Conservation (phyloP, 768 basidiomycete genomes). For the Coprinopsis strossmayeri region DNA sequence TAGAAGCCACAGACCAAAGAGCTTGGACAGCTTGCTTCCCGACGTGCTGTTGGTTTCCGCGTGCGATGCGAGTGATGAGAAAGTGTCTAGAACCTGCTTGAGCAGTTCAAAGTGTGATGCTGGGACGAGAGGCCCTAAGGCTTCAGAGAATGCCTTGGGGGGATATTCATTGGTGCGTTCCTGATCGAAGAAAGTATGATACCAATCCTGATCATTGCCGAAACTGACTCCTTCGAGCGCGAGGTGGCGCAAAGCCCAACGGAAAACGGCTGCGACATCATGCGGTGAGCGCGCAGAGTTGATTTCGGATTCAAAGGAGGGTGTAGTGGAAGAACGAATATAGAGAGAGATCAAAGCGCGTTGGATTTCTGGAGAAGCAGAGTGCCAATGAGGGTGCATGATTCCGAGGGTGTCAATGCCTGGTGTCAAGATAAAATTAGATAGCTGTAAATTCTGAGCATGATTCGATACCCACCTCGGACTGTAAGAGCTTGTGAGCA, state of each 20-base stretch:
- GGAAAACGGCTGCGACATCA: conserved; percentile 73
- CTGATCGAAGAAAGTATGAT: conserved; percentile 50
- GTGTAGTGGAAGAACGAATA: conserved; percentile 37
- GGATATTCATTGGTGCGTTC: conserved; percentile 61
- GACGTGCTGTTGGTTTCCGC: conserved; percentile 68
- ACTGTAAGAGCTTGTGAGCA: conserved; percentile 61
- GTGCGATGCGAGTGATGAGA: conserved; percentile 66
- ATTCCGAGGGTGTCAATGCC: conserved; percentile 75
- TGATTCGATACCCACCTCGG: conserved; percentile 39
- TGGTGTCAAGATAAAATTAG: conserved; percentile 20
- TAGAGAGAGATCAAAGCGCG: conserved; percentile 63
- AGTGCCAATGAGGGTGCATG: conserved; percentile 83
- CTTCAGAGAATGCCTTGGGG: conserved; percentile 52
- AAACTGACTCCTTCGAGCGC: conserved; percentile 53
- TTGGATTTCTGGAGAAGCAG: conserved; percentile 62
- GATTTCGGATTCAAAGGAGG: conserved; percentile 60
- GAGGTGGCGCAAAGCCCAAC: conserved; percentile 77
- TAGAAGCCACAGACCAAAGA: conserved; percentile 71
- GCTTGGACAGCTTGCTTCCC: conserved; percentile 71
- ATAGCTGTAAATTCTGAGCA: conserved; percentile 9
- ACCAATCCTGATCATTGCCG: conserved; percentile 64
- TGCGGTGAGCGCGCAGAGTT: conserved; percentile 61
- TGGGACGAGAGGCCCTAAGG: conserved; percentile 56
- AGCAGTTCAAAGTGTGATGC: conserved; percentile 53
- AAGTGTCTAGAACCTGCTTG: conserved; percentile 48